phyloP scores from a whole-genome alignment of 768 basidiomycete species.

The Piloderma croceum region DNA sequence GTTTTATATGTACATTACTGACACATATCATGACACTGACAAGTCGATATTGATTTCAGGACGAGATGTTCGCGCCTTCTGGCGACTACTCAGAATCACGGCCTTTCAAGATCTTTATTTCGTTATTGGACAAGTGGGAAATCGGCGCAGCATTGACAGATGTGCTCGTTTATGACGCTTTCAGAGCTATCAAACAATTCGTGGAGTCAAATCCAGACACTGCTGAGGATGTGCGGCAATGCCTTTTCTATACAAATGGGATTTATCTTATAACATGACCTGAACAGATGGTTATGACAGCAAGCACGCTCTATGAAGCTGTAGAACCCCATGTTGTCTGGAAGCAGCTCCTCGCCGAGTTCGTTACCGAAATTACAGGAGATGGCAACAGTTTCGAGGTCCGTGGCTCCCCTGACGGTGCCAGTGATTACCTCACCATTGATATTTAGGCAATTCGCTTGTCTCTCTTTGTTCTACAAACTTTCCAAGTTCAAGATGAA shows the following conservation, averaged over 20 bases:
- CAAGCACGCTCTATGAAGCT: conserved; percentile 86
- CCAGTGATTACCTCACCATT: conserved; percentile 4
- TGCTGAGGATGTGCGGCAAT: conserved; percentile 62
- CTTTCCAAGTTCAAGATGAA: conserved; percentile 79
- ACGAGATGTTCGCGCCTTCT: conserved; percentile 71
- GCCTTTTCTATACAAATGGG: conserved; percentile 12
- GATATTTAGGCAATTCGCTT: conserved; percentile 56
- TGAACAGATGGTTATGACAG: conserved; percentile 68
- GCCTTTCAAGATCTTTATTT: conserved; percentile 95
- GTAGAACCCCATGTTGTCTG: conserved; percentile 85
- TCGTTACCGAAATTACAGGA: conserved; percentile 51
- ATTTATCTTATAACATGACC: background rate
- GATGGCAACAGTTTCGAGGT: conserved; percentile 46
- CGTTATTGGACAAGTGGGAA: conserved; percentile 95
- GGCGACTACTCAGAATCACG: conserved; percentile 72
- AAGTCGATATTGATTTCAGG: conserved; percentile 31
- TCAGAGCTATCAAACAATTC: conserved; percentile 62
- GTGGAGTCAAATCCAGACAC: conserved; percentile 47
- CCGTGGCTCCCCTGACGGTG: conserved; percentile 5
- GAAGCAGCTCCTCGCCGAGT: conserved; percentile 60
- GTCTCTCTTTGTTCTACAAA: conserved; percentile 63
- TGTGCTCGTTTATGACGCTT: conserved; percentile 69
- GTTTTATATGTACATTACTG: conserved; percentile 28
- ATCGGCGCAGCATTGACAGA: conserved; percentile 81
- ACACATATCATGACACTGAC: conserved; percentile 1